Percentiles rank a stretch among this genome's conserved stretches.
Conservation (phyloP, 2,329 filamentous ascomycete species). For the Aspergillus pseudoglaucus region DNA sequence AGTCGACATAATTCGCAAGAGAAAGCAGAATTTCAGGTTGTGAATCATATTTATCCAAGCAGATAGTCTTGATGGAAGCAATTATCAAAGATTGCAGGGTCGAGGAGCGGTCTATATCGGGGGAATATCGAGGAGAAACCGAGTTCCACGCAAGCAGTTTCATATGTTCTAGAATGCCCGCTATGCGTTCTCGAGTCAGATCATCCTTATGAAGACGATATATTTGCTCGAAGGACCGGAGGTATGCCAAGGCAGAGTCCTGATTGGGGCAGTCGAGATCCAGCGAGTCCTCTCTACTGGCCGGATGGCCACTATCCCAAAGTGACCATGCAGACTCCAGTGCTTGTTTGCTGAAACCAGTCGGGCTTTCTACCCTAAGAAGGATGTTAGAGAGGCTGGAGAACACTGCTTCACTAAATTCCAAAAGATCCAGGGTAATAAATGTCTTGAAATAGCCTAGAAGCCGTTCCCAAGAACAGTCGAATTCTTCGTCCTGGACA, state of each 20-base stretch:
- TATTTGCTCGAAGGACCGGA: conserved; percentile 66
- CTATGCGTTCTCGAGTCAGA: conserved; percentile 57
- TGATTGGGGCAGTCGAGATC: conserved; percentile 60
- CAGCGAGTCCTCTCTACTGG: conserved; percentile 36
- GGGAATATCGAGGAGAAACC: conserved; percentile 43
- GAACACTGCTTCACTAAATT: conserved; percentile 66
- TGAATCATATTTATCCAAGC: conserved; percentile 30
- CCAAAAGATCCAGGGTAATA: conserved; percentile 58
- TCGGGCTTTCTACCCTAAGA: conserved; percentile 36
- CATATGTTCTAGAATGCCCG: conserved; percentile 64
- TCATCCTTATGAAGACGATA: conserved; percentile 66
- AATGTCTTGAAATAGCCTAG: conserved; percentile 62
- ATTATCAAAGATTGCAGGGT: conserved; percentile 29
- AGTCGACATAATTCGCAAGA: conserved; percentile 62
- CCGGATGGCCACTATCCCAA: conserved; percentile 62
- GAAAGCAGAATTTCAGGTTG: conserved; percentile 31
- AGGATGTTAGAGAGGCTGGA: conserved; percentile 61
- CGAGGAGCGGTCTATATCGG: conserved; percentile 33
- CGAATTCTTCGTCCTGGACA: conserved; percentile 59
- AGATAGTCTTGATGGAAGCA: conserved; percentile 30
- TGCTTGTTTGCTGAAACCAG: conserved; percentile 41
- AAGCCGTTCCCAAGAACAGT: conserved; percentile 68
- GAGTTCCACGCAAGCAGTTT: conserved; percentile 65
- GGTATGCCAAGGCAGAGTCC: conserved; percentile 77
- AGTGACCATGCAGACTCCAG: conserved; percentile 61